phyloP scores from a whole-genome alignment of 345 rosid species.

The Syzygium grande region DNA sequence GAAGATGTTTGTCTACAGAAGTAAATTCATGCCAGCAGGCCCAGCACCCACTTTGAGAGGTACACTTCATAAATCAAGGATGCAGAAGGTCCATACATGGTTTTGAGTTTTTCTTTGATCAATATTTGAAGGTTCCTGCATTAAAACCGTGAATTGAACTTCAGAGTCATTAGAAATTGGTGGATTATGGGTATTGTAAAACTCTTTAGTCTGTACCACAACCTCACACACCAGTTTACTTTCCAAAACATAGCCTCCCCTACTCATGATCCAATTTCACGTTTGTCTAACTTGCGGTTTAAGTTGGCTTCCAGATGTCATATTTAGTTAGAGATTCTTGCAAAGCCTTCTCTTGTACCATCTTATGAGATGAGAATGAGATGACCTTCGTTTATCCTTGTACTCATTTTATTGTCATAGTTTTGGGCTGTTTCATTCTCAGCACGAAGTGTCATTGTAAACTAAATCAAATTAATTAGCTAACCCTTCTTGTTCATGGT shows the following conservation, averaged over 20 bases:
- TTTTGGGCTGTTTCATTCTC: neutral
- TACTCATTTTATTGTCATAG: neutral
- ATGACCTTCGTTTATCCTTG: neutral
- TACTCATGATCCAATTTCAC: neutral
- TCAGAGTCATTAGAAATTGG: neutral
- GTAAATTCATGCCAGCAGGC: constrained; percentile 57
- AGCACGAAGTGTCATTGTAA: neutral
- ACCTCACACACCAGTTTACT: neutral
- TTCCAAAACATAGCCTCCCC: neutral
- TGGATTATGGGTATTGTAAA: neutral
- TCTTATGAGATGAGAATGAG: neutral
- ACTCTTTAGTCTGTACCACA: neutral
- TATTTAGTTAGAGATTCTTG: neutral
- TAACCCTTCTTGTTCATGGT: neutral
- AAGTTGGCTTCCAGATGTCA: neutral
- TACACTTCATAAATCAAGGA: constrained; percentile 68
- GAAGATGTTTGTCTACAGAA: constrained; percentile 57
- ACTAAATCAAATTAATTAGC: neutral
- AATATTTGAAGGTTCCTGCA: neutral
- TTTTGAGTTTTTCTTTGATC: neutral
- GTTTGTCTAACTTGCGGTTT: neutral
- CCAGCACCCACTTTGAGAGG: constrained; percentile 64
- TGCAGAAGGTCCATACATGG: constrained; percentile 59
- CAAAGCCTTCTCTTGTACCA: neutral
- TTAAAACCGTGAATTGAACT: neutral